Evolutionary conservation across 2,329 filamentous ascomycete genomes (phyloP), one percentile per base, ranked within the genome.

Genomic region (Arthrinium phaeospermum): DNA sequence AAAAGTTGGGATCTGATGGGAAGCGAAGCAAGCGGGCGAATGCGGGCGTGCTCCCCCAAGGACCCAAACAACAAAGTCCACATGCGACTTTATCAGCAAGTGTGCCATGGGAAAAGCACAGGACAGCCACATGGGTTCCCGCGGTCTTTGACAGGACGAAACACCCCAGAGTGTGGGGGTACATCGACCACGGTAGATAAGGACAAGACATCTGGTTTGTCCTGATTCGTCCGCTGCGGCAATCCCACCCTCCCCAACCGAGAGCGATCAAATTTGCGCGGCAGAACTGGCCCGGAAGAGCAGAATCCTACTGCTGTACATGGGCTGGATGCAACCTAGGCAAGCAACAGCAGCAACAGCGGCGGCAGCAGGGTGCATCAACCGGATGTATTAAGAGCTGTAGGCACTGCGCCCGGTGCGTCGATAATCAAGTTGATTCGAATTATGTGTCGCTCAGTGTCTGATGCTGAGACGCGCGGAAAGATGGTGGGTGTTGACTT

Each of bases 11-110:
- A 53, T 53, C 27, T 27, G 49, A 53, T 27, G 49, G 49, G 45
- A 53, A 22, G 37, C 30, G 47, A 70, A 61, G 49, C 41, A 70
- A 61, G 49, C 41, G 49, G 61, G 69, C 69, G 51, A 14, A 68
- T 44, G 37, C 45, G 30, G 53, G 51, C 19, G 30, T 64, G 34
- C 34, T 61, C 57, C 34, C 30, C 30, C 27, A 61, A 61, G 27
- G 19, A 30, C 27, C 27, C 2, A 30, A 30, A 30, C 67, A 24
- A 68, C 67, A 45, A 30, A 45, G 24, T 46, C 67, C 41, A n/a
- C 46, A 46, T 70, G 68, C 68, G 68, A 70, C 68, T 70, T 70
- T 70, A 70, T 70, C 68, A 70, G 68, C 30, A 51, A 70, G 34
- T 30, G 64, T 16, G 37, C 41, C 67, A 68, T 47, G 41, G 44